A percentile compares a stretch with the other conserved stretches of the same genome.
Conservation (phyloP, 164 flowering plant species). For the Euptelea pleiosperma region DNA sequence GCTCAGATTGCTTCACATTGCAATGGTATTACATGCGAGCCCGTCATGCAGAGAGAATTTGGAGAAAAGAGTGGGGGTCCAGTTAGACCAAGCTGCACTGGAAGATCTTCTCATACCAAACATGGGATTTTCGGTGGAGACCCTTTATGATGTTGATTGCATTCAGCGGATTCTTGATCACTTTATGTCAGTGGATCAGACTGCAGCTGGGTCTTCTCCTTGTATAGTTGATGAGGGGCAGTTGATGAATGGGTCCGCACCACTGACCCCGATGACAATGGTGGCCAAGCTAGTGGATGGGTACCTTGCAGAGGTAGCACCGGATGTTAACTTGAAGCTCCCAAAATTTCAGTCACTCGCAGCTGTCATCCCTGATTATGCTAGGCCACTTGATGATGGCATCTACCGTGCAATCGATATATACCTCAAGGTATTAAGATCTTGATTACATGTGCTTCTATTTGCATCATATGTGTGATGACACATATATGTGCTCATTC, state of each 20-base stretch:
- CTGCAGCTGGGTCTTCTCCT: conserved; percentile 25
- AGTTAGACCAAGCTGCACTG: conserved; percentile 64
- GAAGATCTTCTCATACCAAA: conserved; percentile 77
- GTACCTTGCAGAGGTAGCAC: conserved; percentile 75
- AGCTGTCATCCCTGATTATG: conserved; percentile 69
- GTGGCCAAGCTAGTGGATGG: conserved; percentile 74
- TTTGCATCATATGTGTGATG: not conserved
- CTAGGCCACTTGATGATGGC: conserved; percentile 72
- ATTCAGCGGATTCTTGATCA: conserved; percentile 72
- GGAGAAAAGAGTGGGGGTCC: conserved; percentile 64
- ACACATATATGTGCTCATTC: not conserved
- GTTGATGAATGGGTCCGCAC: conserved; percentile 37
- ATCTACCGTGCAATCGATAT: conserved; percentile 79
- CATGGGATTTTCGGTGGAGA: conserved; percentile 58
- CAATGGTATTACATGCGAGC: conserved; percentile 55
- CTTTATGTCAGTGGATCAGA: conserved; percentile 42
- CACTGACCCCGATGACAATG: conserved; percentile 54
- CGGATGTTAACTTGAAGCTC: conserved; percentile 65
- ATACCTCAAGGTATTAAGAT: conserved; percentile 62
- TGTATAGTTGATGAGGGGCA: conserved; percentile 48
- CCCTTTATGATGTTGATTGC: conserved; percentile 71
- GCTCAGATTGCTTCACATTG: conserved; percentile 53
- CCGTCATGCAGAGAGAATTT: conserved; percentile 51
- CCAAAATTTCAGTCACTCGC: conserved; percentile 69
- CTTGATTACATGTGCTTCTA: not conserved